These are phyloP conservation scores for Phytophthora hibernalis DNA, from an alignment of 352 stramenopile species.

Conservation along the genomic window DNA sequence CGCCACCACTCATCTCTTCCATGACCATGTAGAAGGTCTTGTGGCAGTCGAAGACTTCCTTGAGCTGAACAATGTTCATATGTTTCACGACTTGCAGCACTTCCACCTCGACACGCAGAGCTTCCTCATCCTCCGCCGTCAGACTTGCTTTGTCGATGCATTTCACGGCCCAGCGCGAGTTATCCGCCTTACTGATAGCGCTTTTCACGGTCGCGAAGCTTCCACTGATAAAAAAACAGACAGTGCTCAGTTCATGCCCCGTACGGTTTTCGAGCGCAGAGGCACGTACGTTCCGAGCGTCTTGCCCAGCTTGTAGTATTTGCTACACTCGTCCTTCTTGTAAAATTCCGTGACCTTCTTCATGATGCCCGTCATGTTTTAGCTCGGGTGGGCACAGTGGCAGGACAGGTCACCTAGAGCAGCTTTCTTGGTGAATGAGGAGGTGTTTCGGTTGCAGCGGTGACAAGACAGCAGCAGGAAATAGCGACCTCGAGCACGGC, in stretches of 20 bases:
- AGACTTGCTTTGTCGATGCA: conserved; percentile 87
- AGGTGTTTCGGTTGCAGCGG: conserved; percentile 11
- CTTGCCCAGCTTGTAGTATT: conserved; percentile 92
- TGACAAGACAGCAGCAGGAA: conserved; percentile 5
- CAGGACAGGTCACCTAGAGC: conserved; percentile 14
- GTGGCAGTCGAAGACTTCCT: conserved; percentile 88
- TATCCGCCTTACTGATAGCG: conserved; percentile 79
- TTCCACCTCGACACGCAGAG: conserved; percentile 83
- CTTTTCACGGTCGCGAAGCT: conserved; percentile 90
- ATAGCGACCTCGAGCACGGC: conserved; percentile 1
- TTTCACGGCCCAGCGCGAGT: conserved; percentile 83
- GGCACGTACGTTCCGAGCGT: conserved; percentile 87
- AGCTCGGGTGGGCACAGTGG: not conserved
- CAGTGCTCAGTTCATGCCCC: not conserved
- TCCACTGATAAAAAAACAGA: conserved; percentile 47
- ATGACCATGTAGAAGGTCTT: conserved; percentile 94
- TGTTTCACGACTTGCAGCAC: conserved; percentile 87
- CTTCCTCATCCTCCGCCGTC: conserved; percentile 83
- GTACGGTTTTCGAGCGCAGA: not conserved
- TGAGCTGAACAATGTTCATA: conserved; percentile 89
- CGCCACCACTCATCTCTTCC: conserved; percentile 91
- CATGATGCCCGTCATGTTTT: conserved; percentile 79
- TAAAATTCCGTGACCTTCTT: conserved; percentile 90
- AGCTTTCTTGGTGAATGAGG: conserved; percentile 36
- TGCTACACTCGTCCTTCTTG: conserved; percentile 89